Evolutionary conservation across 768 basidiomycete genomes (phyloP), one percentile per base, ranked within the genome.

Genomic region (Boletus sp.): DNA sequence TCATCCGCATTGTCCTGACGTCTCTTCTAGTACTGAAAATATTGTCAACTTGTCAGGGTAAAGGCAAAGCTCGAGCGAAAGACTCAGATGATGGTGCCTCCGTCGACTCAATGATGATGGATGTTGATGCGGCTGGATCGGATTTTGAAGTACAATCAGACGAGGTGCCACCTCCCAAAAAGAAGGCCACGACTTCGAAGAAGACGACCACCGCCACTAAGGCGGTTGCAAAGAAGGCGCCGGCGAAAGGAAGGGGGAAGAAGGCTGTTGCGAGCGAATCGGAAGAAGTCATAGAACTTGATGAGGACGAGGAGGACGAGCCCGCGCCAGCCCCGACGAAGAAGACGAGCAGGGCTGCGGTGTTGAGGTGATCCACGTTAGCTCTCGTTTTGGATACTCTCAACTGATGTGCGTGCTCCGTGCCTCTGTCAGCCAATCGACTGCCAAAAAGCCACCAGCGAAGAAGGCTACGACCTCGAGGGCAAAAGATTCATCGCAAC

Each of bases 91-190:
- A 62, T 36, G 78, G 62, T 14, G 75, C 66, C 24, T 81, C 78
- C 0, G 68, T 71, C 14, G 91, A 92, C 66, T 91, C 88, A 4
- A 90, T 90, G 88, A 75, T 79, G 75, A 86, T 89, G 82, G 88
- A 93, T 47, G 70, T 90, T 46, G 88, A 89, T 58, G 74, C 64
- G 10, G 80, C 69, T 2, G 81, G 76, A 17, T 87, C 81, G 33
- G 86, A 80, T 46, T 69, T 71, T 33, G 78, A 83, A 29, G 78
- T 74, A 0, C 52, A 53, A 17, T 66, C 66, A 3, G 82, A 84
- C 36, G 79, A 74, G 15, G 71, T 70, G 33, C 78, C 78, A 9
- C 77, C 78, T 45, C 73, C 73, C 32, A 72, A 71, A 50, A 83
- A 74, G 65, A 79, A 76, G 59, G 75, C 72, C 5, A 66, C 78